Evolutionary conservation across 1,139 yeast genomes (phyloP).

Genomic region (Meyerozyma athensensis): DNA sequence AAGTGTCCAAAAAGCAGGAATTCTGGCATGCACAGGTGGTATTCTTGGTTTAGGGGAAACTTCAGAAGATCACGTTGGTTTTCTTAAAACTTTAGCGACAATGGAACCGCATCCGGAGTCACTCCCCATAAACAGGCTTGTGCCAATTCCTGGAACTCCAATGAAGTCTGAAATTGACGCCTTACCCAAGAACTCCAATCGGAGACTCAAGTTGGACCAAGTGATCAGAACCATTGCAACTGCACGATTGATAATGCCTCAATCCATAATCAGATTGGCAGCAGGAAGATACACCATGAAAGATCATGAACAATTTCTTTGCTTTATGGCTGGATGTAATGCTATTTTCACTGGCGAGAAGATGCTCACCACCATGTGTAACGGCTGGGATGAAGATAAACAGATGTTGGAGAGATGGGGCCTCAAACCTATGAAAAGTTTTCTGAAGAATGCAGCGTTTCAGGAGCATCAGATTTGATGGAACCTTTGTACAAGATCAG

Average conservation of each 20-base stretch:
- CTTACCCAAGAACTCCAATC: constrained; percentile 33
- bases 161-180: constrained; percentile 52
- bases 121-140: constrained; percentile 72
- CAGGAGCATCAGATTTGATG: not conserved
- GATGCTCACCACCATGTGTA: constrained; percentile 80
- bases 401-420: constrained; percentile 71
- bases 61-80: constrained; percentile 64
- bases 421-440: constrained; percentile 60
- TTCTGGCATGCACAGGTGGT: constrained; percentile 76
- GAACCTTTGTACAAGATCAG: not conserved
- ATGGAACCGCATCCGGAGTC: constrained; percentile 74
- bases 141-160: constrained; percentile 79
- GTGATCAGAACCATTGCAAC: constrained; percentile 70
- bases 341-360: constrained; percentile 79
- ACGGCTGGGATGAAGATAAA: constrained; percentile 81
- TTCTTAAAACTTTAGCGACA: constrained; percentile 61
- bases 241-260: constrained; percentile 72
- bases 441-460: constrained; percentile 12
- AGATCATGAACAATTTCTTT: constrained; percentile 68
- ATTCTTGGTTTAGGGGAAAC: constrained; percentile 77
- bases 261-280: constrained; percentile 64
- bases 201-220: constrained; percentile 51
- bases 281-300: constrained; percentile 83
- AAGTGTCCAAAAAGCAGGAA: constrained; percentile 61
- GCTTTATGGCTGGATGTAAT: constrained; percentile 76